Percentiles rank a stretch among this genome's conserved stretches.
These are phyloP conservation scores for Lachnellula willkommii DNA, from an alignment of 2,329 filamentous ascomycete genomes.

Conservation along the genomic window DNA sequence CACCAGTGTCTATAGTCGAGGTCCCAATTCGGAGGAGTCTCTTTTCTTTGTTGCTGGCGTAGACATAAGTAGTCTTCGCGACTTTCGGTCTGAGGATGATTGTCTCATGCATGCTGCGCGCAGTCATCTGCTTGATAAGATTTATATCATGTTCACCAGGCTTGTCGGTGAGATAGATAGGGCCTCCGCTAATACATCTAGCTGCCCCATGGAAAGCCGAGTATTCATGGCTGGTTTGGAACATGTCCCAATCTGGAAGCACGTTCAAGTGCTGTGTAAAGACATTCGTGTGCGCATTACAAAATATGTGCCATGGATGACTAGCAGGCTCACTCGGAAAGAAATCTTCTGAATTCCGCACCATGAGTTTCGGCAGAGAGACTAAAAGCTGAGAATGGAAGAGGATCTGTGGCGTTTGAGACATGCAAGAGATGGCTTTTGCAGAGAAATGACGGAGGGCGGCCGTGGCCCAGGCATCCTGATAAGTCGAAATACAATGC, in stretches of 20 bases:
- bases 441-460: conserved; percentile 7
- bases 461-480: conserved; percentile 5
- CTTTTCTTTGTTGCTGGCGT: conserved; percentile 4
- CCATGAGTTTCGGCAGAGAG: background rate
- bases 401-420: conserved; percentile 9
- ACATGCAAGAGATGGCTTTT: conserved; percentile 17
- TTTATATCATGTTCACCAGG: conserved; percentile 5
- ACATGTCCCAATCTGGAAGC: conserved; percentile 10
- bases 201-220: conserved; percentile 11
- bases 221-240: conserved; percentile 12
- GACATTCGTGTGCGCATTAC: conserved; percentile 11
- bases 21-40: conserved; percentile 6
- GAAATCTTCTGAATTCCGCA: conserved; percentile 17
- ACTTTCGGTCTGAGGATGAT: conserved; percentile 4
- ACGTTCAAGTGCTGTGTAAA: conserved; percentile 13
- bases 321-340: conserved; percentile 11
- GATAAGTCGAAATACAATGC: conserved; percentile 7
- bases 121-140: conserved; percentile 8
- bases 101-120: conserved; percentile 1
- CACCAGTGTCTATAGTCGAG: conserved; percentile 2
- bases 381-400: conserved; percentile 10
- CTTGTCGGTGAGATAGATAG: conserved; percentile 14
- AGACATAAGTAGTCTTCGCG: conserved; percentile 8
- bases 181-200: conserved; percentile 10
- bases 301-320: conserved; percentile 15